Evolutionary conservation across 2,329 filamentous ascomycete genomes (phyloP), one percentile per base, ranked within the genome.

Genomic region (Thelonectria discophora): DNA sequence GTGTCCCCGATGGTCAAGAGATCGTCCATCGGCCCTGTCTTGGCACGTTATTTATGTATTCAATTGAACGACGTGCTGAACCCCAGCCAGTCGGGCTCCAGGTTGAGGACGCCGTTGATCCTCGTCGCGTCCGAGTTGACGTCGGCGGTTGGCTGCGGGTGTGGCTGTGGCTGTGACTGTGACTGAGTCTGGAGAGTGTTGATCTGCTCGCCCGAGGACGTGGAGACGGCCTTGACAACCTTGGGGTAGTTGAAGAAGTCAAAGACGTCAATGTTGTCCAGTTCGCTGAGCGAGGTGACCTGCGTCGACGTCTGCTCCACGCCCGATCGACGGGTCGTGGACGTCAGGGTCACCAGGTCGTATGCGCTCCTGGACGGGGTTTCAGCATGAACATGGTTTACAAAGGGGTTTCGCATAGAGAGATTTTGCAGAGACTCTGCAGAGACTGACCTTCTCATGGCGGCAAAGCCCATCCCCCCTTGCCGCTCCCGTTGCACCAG

Each of bases 161-260:
- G 63, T 45, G 13, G 12, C 9, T 18, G 50, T 13, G 46, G 57
- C 6, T 60, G 63, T 4, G 67, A 52, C 24, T 71, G 70, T 47
- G 54, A 58, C 6, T 60, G 63, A 2, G 67, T 52, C 24, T 71
- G 70, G 45, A 68, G 53, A 7, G 69, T 57, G n/a, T 63, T 70
- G 11, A 67, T 66, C 30, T 76, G 72, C 1, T 69, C 67, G 5
- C 59, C 66, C 0, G 67, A 51, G 0, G 59, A 56, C 10, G 65
- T 59, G 8, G 66, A 49, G 5, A 50, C 62, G 13, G 69, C 58
- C 30, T 72, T 69, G 1, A 70, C 57, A 1, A 77, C 58, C 17
- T 76, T 77, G 12, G 79, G 79, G 43, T 77, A 79, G 21, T 81
- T 80, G 68, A 81, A 81, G 58, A 81, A 81, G 64, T 80, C 79